phyloP scores from a whole-genome alignment of 805 yeast genomes.

The Pichia ethanolica region DNA sequence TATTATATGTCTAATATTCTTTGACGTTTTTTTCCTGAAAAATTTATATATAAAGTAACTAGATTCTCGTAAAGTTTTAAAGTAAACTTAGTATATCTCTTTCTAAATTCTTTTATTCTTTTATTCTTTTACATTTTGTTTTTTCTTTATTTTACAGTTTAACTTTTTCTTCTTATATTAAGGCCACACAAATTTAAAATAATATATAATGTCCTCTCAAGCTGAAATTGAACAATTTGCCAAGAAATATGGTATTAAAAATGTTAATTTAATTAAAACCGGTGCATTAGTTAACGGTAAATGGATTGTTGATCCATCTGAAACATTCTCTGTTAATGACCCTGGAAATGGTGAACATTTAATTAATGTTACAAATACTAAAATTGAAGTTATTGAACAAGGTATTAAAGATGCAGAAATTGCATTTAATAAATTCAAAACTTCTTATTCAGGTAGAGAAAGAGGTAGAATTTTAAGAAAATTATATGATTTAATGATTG shows the following conservation, averaged over 20 bases:
- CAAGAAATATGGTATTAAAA: slow-evolving; percentile 30
- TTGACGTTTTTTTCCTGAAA: no score
- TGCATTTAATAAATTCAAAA: slow-evolving; percentile 61
- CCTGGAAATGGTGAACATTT: slow-evolving; percentile 59
- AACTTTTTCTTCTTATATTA: background rate
- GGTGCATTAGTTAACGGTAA: slow-evolving; percentile 65
- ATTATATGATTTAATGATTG: slow-evolving; percentile 63
- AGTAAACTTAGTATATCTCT: no score
- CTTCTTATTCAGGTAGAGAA: slow-evolving; percentile 49
- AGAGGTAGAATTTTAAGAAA: slow-evolving; percentile 46
- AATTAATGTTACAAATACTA: slow-evolving; percentile 48
- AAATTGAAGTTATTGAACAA: slow-evolving; percentile 37
- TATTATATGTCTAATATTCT: no score
- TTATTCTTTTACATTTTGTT: no score
- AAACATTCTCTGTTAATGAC: slow-evolving; percentile 58
- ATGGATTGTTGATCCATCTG: slow-evolving; percentile 46
- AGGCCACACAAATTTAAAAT: no score
- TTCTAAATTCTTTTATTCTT: no score
- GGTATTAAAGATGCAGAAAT: slow-evolving; percentile 63
- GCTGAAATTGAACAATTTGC: slow-evolving; percentile 23
- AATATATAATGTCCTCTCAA: slow-evolving; percentile 19
- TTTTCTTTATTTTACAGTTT: no score
- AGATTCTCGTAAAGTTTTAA: no score
- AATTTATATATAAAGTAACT: no score
- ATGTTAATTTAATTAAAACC: slow-evolving; percentile 47